These are phyloP conservation scores for Eruca vesicaria DNA, from an alignment of 441 rosid genomes.

Conservation along the genomic window DNA sequence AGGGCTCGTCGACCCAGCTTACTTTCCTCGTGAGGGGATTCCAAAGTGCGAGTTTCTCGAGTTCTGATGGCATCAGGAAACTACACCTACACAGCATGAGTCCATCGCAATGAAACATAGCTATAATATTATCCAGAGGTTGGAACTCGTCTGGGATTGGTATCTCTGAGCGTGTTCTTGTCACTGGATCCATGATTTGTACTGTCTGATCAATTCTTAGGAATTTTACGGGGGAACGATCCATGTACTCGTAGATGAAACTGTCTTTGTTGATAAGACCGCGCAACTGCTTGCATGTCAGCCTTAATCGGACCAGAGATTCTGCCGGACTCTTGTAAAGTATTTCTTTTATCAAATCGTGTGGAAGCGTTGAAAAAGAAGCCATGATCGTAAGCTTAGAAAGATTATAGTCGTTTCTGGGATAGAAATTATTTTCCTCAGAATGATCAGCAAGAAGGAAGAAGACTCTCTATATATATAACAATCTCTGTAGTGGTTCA, in stretches of 20 bases:
- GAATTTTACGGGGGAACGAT: neutral
- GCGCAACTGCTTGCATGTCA: neutral
- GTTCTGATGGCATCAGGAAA: too few species aligned
- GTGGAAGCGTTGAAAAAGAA: neutral
- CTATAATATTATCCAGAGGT: too few species aligned
- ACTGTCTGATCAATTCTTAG: neutral
- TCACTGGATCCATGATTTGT: slow-evolving; percentile 4
- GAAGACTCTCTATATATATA: too few species aligned
- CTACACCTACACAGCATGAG: neutral
- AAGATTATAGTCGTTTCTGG: neutral
- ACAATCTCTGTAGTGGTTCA: too few species aligned
- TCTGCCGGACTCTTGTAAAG: neutral
- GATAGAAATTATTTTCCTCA: too few species aligned
- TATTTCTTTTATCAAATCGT: neutral
- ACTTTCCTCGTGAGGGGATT: neutral
- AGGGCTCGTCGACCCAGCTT: neutral
- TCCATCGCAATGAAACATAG: neutral
- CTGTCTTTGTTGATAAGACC: neutral
- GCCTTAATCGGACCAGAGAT: neutral
- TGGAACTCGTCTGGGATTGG: neutral
- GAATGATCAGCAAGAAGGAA: too few species aligned
- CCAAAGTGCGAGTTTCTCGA: neutral
- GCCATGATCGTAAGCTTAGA: neutral
- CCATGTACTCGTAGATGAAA: neutral
- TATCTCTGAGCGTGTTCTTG: neutral